Conservation (phyloP, 768 basidiomycete species). For the Agrocybe pediades region DNA sequence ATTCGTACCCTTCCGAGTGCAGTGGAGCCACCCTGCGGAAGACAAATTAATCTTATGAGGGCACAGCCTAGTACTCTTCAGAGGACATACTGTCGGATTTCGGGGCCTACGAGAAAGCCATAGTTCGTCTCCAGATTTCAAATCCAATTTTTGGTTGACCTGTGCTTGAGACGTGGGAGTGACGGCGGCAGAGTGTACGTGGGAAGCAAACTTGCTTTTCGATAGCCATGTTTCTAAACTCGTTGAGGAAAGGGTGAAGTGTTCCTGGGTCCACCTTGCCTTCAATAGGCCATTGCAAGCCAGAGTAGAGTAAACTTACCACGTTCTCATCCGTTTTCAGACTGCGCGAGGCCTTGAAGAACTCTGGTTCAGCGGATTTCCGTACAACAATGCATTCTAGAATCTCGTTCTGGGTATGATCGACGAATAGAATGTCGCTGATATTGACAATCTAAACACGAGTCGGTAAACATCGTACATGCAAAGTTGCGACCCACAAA, state of each 20-base stretch:
- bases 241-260: constrained; percentile 46
- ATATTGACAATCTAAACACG: constrained; percentile 46
- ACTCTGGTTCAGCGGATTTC: constrained; percentile 37
- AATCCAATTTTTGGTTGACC: constrained; percentile 33
- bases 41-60: constrained; percentile 14
- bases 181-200: constrained; percentile 17
- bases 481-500: constrained; percentile 30
- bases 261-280: constrained; percentile 40
- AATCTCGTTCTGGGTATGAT: constrained; percentile 34
- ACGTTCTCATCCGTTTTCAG: constrained; percentile 24
- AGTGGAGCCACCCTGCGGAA: constrained; percentile 81
- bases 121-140: constrained; percentile 54
- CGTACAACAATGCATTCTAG: constrained; percentile 51
- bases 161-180: constrained; percentile 20
- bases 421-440: constrained; percentile 35
- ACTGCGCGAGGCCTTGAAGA: constrained; percentile 42
- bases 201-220: constrained; percentile 30
- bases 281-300: constrained; percentile 15
- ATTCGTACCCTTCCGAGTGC: constrained; percentile 72
- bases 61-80: constrained; percentile 4
- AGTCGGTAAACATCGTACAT: constrained; percentile 15
- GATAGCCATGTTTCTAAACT: constrained; percentile 51
- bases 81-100: constrained; percentile 50
- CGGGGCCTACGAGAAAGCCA: constrained; percentile 58
- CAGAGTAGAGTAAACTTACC: constrained; percentile 17